Conservation (phyloP, 176 grass and related monocot genomes). For the Lolium rigidum region DNA sequence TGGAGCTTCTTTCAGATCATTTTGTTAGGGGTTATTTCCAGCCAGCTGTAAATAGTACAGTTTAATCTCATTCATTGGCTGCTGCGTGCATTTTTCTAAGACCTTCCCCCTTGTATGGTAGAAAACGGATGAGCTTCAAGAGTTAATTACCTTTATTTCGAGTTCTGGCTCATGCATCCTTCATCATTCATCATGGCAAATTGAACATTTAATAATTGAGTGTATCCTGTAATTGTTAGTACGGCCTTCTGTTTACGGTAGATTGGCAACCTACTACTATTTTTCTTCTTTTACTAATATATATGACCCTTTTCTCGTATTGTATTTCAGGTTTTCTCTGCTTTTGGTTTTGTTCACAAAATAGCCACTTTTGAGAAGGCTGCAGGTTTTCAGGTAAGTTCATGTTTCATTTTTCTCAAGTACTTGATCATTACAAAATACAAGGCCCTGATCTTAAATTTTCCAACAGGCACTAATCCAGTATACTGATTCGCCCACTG, state of each 20-base stretch:
- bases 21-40: conserved; percentile 43
- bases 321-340: conserved; percentile 84
- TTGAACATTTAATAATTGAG: conserved; percentile 18
- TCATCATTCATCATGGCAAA: conserved; percentile 36
- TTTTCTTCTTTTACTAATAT: conserved; percentile 25
- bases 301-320: conserved; percentile 32
- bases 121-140: conserved; percentile 23
- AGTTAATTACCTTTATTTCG: conserved; percentile 36
- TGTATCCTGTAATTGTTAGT: conserved; percentile 19
- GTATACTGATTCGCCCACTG: conserved; percentile 84
- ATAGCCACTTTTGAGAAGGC: conserved; percentile 99
- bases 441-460: conserved; percentile 33
- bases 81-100: conserved; percentile 32
- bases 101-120: conserved; percentile 12
- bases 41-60: conserved; percentile 28
- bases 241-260: not conserved
- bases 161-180: conserved; percentile 28
- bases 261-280: not conserved
- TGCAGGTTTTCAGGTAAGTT: conserved; percentile 89
- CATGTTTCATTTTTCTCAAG: conserved; percentile 32
- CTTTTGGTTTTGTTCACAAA: conserved; percentile 98
- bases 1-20: conserved; percentile 56
- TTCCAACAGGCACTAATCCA: conserved; percentile 82
- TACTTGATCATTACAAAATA: conserved; percentile 38
- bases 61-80: conserved; percentile 40